Evolutionary conservation across 2,329 filamentous ascomycete species (phyloP).

Genomic region (Paecilomyces variotii): DNA sequence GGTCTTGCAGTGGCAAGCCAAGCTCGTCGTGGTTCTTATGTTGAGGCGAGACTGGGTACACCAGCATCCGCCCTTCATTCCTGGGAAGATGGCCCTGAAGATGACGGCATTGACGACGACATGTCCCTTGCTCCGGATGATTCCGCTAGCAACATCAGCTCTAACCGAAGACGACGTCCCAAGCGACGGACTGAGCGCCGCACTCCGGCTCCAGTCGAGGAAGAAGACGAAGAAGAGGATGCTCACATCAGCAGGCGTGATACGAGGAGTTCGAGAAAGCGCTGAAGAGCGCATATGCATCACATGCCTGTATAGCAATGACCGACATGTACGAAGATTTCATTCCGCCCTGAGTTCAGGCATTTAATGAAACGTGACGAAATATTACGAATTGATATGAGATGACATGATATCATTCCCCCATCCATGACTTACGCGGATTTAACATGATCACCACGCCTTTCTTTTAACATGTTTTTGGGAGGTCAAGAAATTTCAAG

Average conservation of each 20-base stretch:
- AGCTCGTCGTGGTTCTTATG: constrained; percentile 34
- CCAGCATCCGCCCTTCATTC: constrained; percentile 25
- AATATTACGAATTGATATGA: not conserved
- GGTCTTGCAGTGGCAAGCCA: constrained; percentile 53
- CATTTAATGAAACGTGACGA: not conserved
- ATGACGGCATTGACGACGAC: constrained; percentile 39
- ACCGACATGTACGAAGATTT: not conserved
- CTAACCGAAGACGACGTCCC: constrained; percentile 36
- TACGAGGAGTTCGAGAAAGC: not conserved
- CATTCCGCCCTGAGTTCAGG: not conserved
- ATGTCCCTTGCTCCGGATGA: constrained; percentile 41
- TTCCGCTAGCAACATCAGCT: constrained; percentile 43
- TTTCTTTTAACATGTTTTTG: not conserved
- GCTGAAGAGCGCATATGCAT: not conserved
- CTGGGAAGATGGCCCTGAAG: constrained; percentile 36
- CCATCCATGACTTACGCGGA: not conserved
- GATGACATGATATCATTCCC: not conserved
- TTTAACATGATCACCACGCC: not conserved
- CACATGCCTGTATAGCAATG: not conserved
- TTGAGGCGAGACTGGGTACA: constrained; percentile 36
- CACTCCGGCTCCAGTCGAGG: constrained; percentile 41
- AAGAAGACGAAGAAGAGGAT: constrained; percentile 38
- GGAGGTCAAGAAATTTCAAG: not conserved
- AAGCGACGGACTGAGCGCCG: constrained; percentile 41
- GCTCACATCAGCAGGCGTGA: constrained; percentile 6